Evolutionary conservation across 306 rosid species (phyloP).

Genomic region (Quercus alba): DNA sequence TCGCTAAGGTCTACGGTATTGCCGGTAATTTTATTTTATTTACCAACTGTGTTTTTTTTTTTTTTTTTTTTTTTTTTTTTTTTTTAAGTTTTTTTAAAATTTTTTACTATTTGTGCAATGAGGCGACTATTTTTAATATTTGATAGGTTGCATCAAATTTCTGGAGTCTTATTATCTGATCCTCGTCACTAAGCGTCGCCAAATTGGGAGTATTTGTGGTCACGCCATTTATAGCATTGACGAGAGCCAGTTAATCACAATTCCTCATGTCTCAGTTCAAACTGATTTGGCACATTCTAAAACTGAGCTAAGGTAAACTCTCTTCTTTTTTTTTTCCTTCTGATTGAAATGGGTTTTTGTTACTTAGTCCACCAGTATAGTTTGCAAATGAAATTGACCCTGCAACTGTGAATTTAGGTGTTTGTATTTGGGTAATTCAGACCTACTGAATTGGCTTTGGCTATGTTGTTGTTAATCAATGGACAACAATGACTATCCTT

Average conservation of each 20-base stretch:
- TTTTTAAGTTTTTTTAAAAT: rapidly evolving
- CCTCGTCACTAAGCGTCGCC: conserved; percentile 84
- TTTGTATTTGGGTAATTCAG: neutral
- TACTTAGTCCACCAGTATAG: neutral
- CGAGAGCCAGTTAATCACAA: conserved; percentile 76
- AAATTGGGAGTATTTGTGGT: conserved; percentile 84
- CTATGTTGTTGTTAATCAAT: neutral
- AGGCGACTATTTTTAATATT: too few species aligned
- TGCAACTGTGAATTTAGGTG: neutral
- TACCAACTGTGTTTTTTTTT: too few species aligned
- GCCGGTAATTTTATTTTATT: conserved; percentile 42
- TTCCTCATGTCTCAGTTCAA: conserved; percentile 83
- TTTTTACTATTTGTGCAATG: too few species aligned
- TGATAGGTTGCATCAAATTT: conserved; percentile 81
- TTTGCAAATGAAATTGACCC: neutral
- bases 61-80: too few species aligned
- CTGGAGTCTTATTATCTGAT: conserved; percentile 90
- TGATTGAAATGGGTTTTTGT: neutral
- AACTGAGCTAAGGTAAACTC: conserved; percentile 68
- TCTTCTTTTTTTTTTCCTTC: neutral
- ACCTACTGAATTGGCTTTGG: neutral
- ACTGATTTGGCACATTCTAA: conserved; percentile 84
- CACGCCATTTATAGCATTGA: conserved; percentile 83
- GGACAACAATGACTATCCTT: neutral
- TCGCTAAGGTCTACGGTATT: conserved; percentile 74